phyloP scores from a whole-genome alignment of 192 early-diverging fungal genomes.

The Mortierella hygrophila region DNA sequence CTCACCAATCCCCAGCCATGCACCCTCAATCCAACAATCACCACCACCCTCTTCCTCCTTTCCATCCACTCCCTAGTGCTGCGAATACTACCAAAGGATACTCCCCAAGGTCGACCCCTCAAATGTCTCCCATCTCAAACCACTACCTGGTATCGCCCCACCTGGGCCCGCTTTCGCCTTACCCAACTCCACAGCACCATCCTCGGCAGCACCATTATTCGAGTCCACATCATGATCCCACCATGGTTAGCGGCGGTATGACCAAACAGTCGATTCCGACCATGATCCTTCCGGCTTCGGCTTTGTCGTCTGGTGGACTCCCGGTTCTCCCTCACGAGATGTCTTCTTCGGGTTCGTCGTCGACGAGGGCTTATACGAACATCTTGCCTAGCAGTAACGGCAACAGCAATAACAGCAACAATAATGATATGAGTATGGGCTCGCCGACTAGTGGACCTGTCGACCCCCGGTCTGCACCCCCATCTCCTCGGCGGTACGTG shows the following conservation, averaged over 20 bases:
- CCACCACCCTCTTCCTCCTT: conserved; percentile 9
- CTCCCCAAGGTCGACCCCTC: conserved; percentile 47
- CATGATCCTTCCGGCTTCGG: conserved; percentile 48
- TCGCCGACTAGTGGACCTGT: conserved; percentile 11
- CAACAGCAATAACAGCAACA: background rate
- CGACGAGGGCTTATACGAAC: conserved; percentile 14
- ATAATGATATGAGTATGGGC: background rate
- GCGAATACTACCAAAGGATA: conserved; percentile 6
- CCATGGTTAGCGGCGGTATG: background rate
- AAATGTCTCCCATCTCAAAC: conserved; percentile 31
- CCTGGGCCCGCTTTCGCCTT: conserved; percentile 37
- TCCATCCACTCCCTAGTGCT: conserved; percentile 7
- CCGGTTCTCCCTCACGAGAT: conserved; percentile 10
- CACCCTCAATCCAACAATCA: conserved; percentile 31
- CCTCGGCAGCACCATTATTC: conserved; percentile 38
- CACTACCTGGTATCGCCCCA: conserved; percentile 32
- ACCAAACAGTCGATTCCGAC: conserved; percentile 38
- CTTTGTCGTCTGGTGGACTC: conserved; percentile 23
- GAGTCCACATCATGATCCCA: conserved; percentile 36
- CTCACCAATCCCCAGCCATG: conserved; percentile 45
- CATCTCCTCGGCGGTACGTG: conserved; percentile 33
- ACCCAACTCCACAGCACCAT: conserved; percentile 51
- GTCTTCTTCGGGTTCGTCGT: background rate
- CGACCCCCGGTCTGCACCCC: conserved; percentile 24
- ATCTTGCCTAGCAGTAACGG: conserved; percentile 12